Base-by-base conservation (phyloP, 202 grass and related monocot species). In the Bolboschoenoplectus hybrid region DNA sequence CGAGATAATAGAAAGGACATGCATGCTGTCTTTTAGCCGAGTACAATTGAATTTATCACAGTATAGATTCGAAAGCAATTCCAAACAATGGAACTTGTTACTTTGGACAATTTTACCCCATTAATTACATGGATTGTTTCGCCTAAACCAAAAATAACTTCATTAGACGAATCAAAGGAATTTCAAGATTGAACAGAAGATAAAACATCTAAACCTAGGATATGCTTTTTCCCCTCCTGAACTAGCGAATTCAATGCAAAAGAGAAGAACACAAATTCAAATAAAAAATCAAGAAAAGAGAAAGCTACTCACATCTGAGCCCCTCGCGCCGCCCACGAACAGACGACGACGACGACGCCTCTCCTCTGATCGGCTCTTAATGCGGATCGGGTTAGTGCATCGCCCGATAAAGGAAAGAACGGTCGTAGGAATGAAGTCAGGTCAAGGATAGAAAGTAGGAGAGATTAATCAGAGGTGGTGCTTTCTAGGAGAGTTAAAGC, bases 401-500 rank as follows among this genome's bases (percentile, higher is more conserved):
- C 58, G 6, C 72, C 32, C 65, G 5, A 78, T 63, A 80, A 60
- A 20, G 50, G 80, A 83, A 85, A 82, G 64, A 84, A 88, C 36
- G 8, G 35, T 40, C 14, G 36, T 35, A 58, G 26, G 12, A 77
- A 56, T 35, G 52, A 79, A 7, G 51, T 80, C 76, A 61, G 76
- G 76, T 61, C 76, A 57, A 79, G 51, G 38, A 56, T 58, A 41
- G 76, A 80, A 61, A 80, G 76, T 1, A 58, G 86, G n/a, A 51
- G 63, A 53, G 75, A 32, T 80, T 26, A 26, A 26, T 26, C 56
- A 81, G 87, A 86, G 85, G 87, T 82, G 87, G 61, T 63, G 90
- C 71, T 90, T 89, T 93, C 87, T 86, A 90, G 85, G 80, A 47
- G 36, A 57, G 57, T 67, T 2, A 40, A 47, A 72, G 70, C 57